Percentiles rank a stretch among this genome's conserved stretches.
These are phyloP conservation scores for Thermochaetoides dissita DNA, from an alignment of 2,329 filamentous ascomycete genomes.

Conservation along the genomic window DNA sequence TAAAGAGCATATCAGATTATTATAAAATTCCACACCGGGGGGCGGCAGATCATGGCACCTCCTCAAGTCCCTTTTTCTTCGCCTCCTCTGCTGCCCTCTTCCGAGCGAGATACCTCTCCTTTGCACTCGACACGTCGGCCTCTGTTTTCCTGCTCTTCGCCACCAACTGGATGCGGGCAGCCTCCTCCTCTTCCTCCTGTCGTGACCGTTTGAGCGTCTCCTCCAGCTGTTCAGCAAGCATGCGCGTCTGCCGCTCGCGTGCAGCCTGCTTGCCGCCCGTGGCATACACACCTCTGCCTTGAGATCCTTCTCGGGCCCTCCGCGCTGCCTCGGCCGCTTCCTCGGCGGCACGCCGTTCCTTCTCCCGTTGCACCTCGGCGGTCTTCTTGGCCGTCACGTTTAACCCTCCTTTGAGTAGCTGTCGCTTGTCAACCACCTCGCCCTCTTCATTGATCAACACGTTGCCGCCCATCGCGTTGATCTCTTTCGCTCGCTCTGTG, in stretches of 20 bases:
- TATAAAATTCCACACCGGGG: too few species aligned
- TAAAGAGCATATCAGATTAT: too few species aligned
- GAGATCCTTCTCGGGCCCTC: constrained; percentile 17
- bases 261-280: constrained; percentile 48
- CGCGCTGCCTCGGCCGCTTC: constrained; percentile 16
- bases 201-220: constrained; percentile 56
- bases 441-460: constrained; percentile 70
- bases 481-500: constrained; percentile 50
- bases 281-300: constrained; percentile 25
- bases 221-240: constrained; percentile 67
- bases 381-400: constrained; percentile 57
- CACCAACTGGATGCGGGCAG: constrained; percentile 46
- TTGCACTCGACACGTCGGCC: constrained; percentile 60
- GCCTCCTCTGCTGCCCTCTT: constrained; percentile 62
- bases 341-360: constrained; percentile 17
- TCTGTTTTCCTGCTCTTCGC: constrained; percentile 69
- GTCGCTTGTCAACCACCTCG: constrained; percentile 71
- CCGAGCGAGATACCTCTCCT: constrained; percentile 64
- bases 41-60: constrained; percentile 3
- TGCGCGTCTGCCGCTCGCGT: constrained; percentile 61
- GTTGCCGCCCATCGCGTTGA: constrained; percentile 46
- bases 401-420: constrained; percentile 60
- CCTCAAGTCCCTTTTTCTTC: constrained; percentile 34
- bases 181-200: constrained; percentile 54
- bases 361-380: constrained; percentile 24